Evolutionary conservation across 352 stramenopile genomes (phyloP).

Genomic region (Phytophthora pinifolia): DNA sequence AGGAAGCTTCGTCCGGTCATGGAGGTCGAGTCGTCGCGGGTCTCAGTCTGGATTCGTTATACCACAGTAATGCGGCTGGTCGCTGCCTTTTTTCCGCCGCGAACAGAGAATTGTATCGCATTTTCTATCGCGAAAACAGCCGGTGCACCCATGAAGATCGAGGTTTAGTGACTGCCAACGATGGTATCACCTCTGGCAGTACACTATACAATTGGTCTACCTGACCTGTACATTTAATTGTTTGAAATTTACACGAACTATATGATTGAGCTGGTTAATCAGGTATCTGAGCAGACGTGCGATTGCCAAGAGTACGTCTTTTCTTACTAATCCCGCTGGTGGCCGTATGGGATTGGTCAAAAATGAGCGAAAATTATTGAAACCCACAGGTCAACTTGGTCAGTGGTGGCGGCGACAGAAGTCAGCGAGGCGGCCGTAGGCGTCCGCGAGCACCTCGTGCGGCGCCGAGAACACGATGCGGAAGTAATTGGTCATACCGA

Average conservation of each 20-base stretch:
- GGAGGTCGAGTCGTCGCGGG: background rate
- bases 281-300: too few species aligned
- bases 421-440: conserved; percentile 55
- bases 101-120: conserved; percentile 20
- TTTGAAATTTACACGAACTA: too few species aligned
- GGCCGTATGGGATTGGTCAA: too few species aligned
- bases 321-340: too few species aligned
- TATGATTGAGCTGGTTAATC: too few species aligned
- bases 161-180: background rate
- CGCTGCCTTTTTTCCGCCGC: conserved; percentile 4
- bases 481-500: conserved; percentile 73
- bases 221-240: too few species aligned
- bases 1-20: conserved; percentile 21
- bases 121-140: conserved; percentile 12
- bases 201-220: too few species aligned
- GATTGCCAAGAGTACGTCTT: too few species aligned
- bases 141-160: conserved; percentile 23
- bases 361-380: too few species aligned
- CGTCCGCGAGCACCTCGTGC: conserved; percentile 60
- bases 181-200: background rate
- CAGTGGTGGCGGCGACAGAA: conserved; percentile 60
- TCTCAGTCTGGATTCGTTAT: conserved; percentile 20
- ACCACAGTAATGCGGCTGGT: conserved; percentile 2
- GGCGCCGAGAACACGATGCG: conserved; percentile 74
- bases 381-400: background rate